These are phyloP conservation scores for Elsinoe perseae DNA, from an alignment of 2,329 filamentous ascomycete genomes.

Conservation along the genomic window DNA sequence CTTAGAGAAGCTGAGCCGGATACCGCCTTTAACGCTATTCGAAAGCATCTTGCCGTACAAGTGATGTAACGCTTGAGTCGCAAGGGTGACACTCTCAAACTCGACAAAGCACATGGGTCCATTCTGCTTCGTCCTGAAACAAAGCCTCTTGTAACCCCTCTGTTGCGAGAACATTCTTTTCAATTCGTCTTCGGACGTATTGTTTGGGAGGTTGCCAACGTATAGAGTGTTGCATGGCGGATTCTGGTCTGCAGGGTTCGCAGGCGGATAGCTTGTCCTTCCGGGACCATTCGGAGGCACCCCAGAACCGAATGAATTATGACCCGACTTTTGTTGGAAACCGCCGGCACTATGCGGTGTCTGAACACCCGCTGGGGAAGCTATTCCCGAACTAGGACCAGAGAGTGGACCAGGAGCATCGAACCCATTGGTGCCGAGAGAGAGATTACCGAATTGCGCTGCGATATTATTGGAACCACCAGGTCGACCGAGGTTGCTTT, in stretches of 20 bases:
- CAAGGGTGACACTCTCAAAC: conserved; percentile 87
- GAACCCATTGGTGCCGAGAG: conserved; percentile 57
- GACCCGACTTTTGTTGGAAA: conserved; percentile 10
- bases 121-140: conserved; percentile 89
- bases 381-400: conserved; percentile 48
- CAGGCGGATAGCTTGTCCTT: conserved; percentile 56
- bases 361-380: conserved; percentile 37
- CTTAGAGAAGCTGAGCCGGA: conserved; percentile 93
- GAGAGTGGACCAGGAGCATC: conserved; percentile 37
- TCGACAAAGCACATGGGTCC: conserved; percentile 99
- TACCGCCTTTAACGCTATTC: conserved; percentile 90
- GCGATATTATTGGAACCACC: conserved; percentile 63
- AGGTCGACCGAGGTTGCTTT: conserved; percentile 41
- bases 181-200: conserved; percentile 90
- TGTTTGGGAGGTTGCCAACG: conserved; percentile 88
- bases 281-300: background rate
- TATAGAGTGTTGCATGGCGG: conserved; percentile 97
- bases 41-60: conserved; percentile 80
- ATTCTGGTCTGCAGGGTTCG: conserved; percentile 92
- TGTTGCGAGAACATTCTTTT: conserved; percentile 90
- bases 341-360: conserved; percentile 6
- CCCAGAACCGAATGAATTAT: background rate
- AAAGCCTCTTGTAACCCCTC: conserved; percentile 88
- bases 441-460: conserved; percentile 50
- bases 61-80: conserved; percentile 82